Evolutionary conservation across 2,329 filamentous ascomycete species (phyloP), one percentile per base, ranked within the genome.

Genomic region (Pseudonectria foliicola): DNA sequence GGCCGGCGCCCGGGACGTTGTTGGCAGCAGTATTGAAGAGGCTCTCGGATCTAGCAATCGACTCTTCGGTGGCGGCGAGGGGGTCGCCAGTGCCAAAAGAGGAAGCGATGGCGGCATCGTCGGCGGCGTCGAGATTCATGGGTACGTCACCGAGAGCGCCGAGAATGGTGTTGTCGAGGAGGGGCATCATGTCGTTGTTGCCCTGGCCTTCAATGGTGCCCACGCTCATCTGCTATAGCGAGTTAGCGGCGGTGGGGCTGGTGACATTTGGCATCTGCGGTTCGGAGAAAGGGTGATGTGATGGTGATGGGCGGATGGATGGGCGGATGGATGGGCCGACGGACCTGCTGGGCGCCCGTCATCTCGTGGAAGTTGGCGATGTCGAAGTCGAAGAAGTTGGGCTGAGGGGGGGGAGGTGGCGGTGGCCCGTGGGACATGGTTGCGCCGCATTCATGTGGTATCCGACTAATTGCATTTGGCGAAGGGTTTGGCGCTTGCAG

Each of bases 91-190:
- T 36, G 24, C 35, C 46, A 26, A 49, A 48, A 24, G 45, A 45
- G 24, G 47, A 39, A 5, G 43, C 39, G 30, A 50, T 31, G 30
- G 43, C 45, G n/a, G 49, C 33, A 15, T 49, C 55, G 43, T 59
- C 57, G 44, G 48, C 49, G 25, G 55, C 35, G 39, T 70, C 66
- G 46, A 71, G 50, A 35, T 48, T 58, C 61, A 72, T 67, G 29
- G 64, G 52, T 43, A 71, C 58, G 40, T 62, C 54, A 39, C 54
- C 53, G 34, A 62, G 61, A 27, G 50, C 38, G 37, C 48, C 51
- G 33, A 69, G 54, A 50, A 67, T 57, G 38, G 56, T 54, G 40
- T 60, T 60, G 35, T 71, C 63, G 35, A 72, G 53, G 18, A 68
- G 49, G 15, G 59, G 53, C 60, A 72, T 68, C 33, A 69, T 55